phyloP scores from a whole-genome alignment of 2,329 filamentous ascomycete genomes.

The Ophiognomonia clavigignenti-juglandacearum region DNA sequence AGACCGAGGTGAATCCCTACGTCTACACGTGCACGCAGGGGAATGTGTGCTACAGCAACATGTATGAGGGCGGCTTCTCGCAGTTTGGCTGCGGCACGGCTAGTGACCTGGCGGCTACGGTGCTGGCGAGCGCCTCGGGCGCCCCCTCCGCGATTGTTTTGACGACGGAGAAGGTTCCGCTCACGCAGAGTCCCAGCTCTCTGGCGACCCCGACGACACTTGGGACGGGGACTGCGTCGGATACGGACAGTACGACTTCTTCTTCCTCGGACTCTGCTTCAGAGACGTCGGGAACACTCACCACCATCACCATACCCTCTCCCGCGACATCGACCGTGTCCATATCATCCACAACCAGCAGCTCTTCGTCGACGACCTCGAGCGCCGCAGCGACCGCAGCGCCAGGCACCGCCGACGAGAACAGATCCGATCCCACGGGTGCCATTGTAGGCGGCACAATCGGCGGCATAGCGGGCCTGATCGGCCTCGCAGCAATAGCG shows the following conservation, averaged over 20 bases:
- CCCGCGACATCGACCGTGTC: background rate
- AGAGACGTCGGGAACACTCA: background rate
- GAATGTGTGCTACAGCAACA: slow-evolving; percentile 51
- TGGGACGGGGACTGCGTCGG: slow-evolving; percentile 24
- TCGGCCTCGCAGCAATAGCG: slow-evolving; percentile 35
- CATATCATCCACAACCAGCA: slow-evolving; percentile 1
- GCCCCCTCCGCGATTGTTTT: slow-evolving; percentile 30
- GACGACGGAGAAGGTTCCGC: slow-evolving; percentile 33
- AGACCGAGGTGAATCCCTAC: slow-evolving; percentile 50
- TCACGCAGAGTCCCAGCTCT: slow-evolving; percentile 34
- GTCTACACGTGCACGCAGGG: slow-evolving; percentile 49
- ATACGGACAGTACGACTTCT: slow-evolving; percentile 16
- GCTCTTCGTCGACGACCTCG: slow-evolving; percentile 6
- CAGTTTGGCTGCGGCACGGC: slow-evolving; percentile 54
- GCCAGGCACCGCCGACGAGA: slow-evolving; percentile 13
- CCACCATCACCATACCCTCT: slow-evolving; percentile 16
- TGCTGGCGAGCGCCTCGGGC: slow-evolving; percentile 42
- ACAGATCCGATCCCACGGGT: slow-evolving; percentile 31
- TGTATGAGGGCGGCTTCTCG: slow-evolving; percentile 49
- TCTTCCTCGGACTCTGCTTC: slow-evolving; percentile 8
- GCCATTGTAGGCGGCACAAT: slow-evolving; percentile 52
- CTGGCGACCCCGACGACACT: slow-evolving; percentile 38
- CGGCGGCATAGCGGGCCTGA: slow-evolving; percentile 43
- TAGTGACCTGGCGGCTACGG: slow-evolving; percentile 42
- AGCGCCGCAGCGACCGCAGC: slow-evolving; percentile 14